Evolutionary conservation across 257 asterid species (phyloP).

Genomic region (Striga asiatica): DNA sequence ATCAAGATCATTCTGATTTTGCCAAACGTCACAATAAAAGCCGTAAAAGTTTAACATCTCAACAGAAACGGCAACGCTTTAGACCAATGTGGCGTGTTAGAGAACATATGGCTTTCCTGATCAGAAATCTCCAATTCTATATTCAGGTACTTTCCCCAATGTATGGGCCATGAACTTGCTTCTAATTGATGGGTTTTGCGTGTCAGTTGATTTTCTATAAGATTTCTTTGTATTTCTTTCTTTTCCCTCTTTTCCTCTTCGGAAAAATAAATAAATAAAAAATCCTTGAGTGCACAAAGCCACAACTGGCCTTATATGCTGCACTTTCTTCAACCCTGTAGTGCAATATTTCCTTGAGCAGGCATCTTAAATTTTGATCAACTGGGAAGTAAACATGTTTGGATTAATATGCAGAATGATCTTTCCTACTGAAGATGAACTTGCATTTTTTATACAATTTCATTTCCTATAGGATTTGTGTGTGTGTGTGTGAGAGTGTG

Average conservation of each 20-base stretch:
- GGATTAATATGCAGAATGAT: background rate
- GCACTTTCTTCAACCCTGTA: background rate
- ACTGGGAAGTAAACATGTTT: background rate
- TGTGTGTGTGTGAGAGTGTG: too few species aligned
- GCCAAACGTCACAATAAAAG: slow-evolving; percentile 42
- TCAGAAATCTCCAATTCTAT: slow-evolving; percentile 88
- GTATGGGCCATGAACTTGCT: background rate
- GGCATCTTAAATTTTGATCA: background rate
- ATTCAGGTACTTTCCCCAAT: slow-evolving; percentile 51
- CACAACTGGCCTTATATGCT: background rate
- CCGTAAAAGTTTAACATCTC: slow-evolving; percentile 37
- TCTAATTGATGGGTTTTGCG: slow-evolving; percentile 4
- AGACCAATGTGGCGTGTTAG: slow-evolving; percentile 94
- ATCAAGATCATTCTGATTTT: slow-evolving; percentile 80
- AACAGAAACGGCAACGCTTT: slow-evolving; percentile 64
- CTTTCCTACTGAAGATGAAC: background rate
- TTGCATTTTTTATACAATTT: background rate
- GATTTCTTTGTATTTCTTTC: background rate
- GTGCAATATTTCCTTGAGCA: slow-evolving; percentile 3
- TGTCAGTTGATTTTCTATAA: background rate
- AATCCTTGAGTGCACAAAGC: slow-evolving; percentile 7
- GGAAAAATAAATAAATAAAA: too few species aligned
- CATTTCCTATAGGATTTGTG: background rate
- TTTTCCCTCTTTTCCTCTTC: too few species aligned
- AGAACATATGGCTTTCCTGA: slow-evolving; percentile 98